Evolutionary conservation across 495 filamentous ascomycete genomes (phyloP), one percentile per base, ranked within the genome.

Genomic region (Sphaerosporella brunnea): DNA sequence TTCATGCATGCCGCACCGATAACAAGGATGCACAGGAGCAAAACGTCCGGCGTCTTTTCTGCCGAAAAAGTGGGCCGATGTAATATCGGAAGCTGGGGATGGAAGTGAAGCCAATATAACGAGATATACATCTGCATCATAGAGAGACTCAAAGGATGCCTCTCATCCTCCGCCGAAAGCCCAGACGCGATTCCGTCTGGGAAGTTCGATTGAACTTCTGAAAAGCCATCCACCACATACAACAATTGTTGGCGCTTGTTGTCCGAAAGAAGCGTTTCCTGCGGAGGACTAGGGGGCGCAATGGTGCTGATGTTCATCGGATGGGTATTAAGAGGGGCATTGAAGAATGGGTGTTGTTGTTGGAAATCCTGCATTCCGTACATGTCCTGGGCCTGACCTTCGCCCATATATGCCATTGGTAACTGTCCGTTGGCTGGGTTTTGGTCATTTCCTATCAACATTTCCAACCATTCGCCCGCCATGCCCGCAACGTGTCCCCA

Each of bases 121-220:
- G 77, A 74, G 56, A 96, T 85, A 61, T 95, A 97, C 7, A 77
- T 76, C 65, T 93, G 84, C 82, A 97, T 92, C 80, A 90, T 93
- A 56, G 77, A 78, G 47, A 86, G 66, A 55, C 88, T 93, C 49
- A 95, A 65, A 56, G 92, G 78, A 60, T 95, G 88, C 23, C 63
- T 59, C 30, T 79, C 58, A 30, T 54, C 53, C 2, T 49, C 44
- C 10, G 51, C 36, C 36, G 47, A 13, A 50, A 7, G 19, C 13
- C 34, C 34, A 2, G 30, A 19, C 16, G 23, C n/a, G 34, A 48
- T 48, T 16, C 45, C 45, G 15, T 32, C 45, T 8, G 32, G 45
- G 21, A 48, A 48, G 23, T 13, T 11, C 4, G 19, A 19, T 16
- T 25, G 21, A 11, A 50, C 45, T 16, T 43, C 55, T 28, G 39